phyloP scores from a whole-genome alignment of 208 protist genomes.

The Sergeia podlipaevii region DNA sequence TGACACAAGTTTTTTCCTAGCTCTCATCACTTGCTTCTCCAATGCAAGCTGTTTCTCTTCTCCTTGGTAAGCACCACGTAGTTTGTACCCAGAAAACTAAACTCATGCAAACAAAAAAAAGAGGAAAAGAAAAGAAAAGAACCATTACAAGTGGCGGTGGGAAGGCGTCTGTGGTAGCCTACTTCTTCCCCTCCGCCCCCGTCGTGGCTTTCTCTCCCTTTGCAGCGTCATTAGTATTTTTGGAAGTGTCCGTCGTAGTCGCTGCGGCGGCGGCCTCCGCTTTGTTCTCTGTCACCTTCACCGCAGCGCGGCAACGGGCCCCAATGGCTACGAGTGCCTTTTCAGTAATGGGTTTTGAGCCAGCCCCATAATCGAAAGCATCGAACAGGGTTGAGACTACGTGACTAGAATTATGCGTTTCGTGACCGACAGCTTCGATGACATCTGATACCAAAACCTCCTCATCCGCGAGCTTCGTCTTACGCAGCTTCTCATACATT shows the following conservation, averaged over 20 bases:
- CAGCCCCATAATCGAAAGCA: constrained; percentile 81
- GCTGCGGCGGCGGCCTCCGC: constrained; percentile 1
- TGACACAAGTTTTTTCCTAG: no score
- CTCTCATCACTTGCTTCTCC: no score
- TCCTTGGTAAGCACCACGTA: no score
- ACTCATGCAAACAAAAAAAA: constrained; percentile 16
- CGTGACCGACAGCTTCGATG: constrained; percentile 78
- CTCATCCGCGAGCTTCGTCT: constrained; percentile 75
- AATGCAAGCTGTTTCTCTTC: no score
- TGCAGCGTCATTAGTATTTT: constrained; percentile 6
- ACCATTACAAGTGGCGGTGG: not conserved
- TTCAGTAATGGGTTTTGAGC: constrained; percentile 80
- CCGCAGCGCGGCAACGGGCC: constrained; percentile 69
- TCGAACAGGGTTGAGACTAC: constrained; percentile 88
- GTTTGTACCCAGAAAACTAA: no score
- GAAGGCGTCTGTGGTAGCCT: not conserved
- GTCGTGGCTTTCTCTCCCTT: not conserved
- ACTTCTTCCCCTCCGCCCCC: not conserved
- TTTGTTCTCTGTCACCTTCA: constrained; percentile 15
- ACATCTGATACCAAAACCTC: constrained; percentile 76
- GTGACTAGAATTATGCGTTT: constrained; percentile 86
- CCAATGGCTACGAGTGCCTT: constrained; percentile 71
- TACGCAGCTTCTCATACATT: constrained; percentile 75
- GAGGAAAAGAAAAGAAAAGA: constrained; percentile 1
- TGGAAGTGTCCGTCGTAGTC: constrained; percentile 2